Conservation (phyloP, 495 filamentous ascomycete species). For the Penicillium taxi region DNA sequence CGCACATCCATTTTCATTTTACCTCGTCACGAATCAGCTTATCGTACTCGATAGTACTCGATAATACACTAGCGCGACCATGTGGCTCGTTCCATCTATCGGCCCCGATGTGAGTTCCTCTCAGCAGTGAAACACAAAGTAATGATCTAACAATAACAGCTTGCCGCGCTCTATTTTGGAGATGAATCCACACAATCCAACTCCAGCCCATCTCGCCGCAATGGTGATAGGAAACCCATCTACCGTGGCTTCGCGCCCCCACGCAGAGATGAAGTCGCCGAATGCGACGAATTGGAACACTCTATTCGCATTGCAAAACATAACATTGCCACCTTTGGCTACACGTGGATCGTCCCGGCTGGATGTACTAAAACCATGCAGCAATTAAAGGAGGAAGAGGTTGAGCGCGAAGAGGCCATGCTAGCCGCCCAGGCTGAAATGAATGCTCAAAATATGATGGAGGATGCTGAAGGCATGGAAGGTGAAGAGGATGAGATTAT, state of each 20-base stretch:
- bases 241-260: slow-evolving; percentile 24
- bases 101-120: no score
- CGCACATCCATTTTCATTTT: no score
- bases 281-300: slow-evolving; percentile 60
- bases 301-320: slow-evolving; percentile 58
- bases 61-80: no score
- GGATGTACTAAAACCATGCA: slow-evolving; percentile 69
- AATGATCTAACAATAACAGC: no score
- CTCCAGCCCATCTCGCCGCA: slow-evolving; percentile 23
- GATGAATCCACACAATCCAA: no score
- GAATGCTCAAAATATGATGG: slow-evolving; percentile 47
- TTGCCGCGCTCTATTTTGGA: no score
- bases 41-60: no score
- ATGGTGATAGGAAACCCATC: slow-evolving; percentile 14
- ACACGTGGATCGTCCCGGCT: slow-evolving; percentile 69
- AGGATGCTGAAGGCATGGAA: slow-evolving; percentile 19
- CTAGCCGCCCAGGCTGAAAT: slow-evolving; percentile 61
- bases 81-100: no score
- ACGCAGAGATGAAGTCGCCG: slow-evolving; percentile 41
- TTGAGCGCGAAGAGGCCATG: slow-evolving; percentile 72
- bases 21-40: no score
- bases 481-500: slow-evolving; percentile 29
- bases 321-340: slow-evolving; percentile 67
- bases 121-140: no score
- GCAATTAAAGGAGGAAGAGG: slow-evolving; percentile 67